These are phyloP conservation scores for Kandelia obovata DNA, from an alignment of 345 rosid genomes.

Conservation along the genomic window DNA sequence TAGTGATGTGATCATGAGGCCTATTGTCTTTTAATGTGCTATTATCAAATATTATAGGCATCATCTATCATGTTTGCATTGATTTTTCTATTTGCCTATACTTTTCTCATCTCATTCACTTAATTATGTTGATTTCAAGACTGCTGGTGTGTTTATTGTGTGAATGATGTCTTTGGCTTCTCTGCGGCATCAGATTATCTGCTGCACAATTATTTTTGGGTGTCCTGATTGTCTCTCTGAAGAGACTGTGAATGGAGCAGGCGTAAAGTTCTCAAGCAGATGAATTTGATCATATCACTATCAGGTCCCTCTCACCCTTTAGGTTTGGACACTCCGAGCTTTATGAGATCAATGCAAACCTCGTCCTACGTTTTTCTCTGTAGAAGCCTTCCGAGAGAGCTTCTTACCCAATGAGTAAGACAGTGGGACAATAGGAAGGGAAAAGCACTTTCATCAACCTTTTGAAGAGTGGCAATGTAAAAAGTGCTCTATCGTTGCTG, in stretches of 20 bases:
- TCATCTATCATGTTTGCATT: background rate
- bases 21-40: no score
- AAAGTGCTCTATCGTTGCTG: slow-evolving; percentile 7
- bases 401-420: slow-evolving; percentile 16
- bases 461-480: slow-evolving; percentile 7
- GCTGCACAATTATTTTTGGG: background rate
- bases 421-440: slow-evolving; percentile 1
- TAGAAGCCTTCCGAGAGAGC: slow-evolving; percentile 1
- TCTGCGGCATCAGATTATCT: background rate
- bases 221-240: background rate
- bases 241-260: background rate
- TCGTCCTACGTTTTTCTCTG: slow-evolving; percentile 5
- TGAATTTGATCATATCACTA: background rate
- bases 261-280: slow-evolving; percentile 4
- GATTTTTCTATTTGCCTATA: background rate
- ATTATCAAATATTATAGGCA: no score
- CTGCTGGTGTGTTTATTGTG: no score
- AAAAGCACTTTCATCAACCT: slow-evolving; percentile 5
- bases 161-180: background rate
- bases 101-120: background rate
- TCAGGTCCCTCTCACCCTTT: slow-evolving; percentile 6
- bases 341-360: slow-evolving; percentile 7
- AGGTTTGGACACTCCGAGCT: slow-evolving; percentile 8
- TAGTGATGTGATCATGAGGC: no score
- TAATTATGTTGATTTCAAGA: background rate